phyloP scores from a whole-genome alignment of 371 early-diverging fungal species.

The Basidiobolus meristosporus region DNA sequence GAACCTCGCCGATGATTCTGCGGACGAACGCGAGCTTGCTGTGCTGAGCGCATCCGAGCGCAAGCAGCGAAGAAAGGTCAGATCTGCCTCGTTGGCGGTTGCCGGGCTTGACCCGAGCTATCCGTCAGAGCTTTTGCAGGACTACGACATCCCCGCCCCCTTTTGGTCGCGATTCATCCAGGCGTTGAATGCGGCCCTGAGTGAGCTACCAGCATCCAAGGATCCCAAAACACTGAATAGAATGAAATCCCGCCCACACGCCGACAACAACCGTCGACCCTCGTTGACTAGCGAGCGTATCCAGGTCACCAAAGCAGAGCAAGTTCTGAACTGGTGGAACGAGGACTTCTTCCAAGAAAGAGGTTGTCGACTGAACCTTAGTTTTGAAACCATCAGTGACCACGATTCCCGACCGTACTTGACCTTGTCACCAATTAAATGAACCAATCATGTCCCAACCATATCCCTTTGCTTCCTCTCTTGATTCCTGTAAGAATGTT shows the following conservation, averaged over 20 bases:
- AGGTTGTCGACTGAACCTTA: conserved; percentile 3
- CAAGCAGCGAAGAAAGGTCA: no score
- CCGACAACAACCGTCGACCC: no score
- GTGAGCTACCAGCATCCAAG: conserved; percentile 3
- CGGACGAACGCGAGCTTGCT: no score
- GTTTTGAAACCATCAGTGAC: no score
- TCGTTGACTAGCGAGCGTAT: conserved; percentile 1
- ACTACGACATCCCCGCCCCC: not conserved
- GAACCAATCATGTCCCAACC: no score
- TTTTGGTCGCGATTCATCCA: conserved; percentile 2
- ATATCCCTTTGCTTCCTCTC: no score
- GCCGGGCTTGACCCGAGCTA: conserved; percentile 1
- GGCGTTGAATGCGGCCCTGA: conserved; percentile 3
- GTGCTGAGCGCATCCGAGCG: no score
- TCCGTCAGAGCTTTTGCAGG: not conserved
- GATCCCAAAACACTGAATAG: not conserved
- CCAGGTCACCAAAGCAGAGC: conserved; percentile 2
- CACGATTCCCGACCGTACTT: no score
- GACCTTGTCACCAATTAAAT: no score
- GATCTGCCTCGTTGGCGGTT: no score
- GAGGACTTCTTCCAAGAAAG: conserved; percentile 3
- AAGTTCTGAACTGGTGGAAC: conserved; percentile 5
- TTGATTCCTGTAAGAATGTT: no score
- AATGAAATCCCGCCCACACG: not conserved
- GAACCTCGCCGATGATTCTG: no score